Conservation (phyloP, 2,329 filamentous ascomycete species). For the Aspergillus jensenii region DNA sequence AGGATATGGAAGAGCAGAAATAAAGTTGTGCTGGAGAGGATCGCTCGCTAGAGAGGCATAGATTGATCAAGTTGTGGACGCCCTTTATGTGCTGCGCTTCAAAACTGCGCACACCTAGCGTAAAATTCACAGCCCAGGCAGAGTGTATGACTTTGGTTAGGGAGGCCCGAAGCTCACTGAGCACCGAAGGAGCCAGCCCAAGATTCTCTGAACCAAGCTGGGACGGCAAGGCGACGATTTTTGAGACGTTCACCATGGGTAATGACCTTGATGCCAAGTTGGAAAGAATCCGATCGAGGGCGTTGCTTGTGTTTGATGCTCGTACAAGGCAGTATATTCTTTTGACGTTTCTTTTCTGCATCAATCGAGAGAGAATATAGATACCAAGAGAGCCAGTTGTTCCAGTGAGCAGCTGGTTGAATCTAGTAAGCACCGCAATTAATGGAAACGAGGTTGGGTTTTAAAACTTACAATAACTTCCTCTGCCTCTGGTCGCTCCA, state of each 20-base stretch:
- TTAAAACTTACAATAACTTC: constrained; percentile 19
- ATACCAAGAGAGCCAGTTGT: constrained; percentile 66
- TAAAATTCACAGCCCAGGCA: constrained; percentile 67
- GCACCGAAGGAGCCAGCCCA: not conserved
- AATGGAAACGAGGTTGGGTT: not conserved
- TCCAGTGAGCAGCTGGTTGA: constrained; percentile 55
- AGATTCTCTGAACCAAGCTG: constrained; percentile 5
- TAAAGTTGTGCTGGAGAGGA: constrained; percentile 42
- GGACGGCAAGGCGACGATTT: constrained; percentile 7
- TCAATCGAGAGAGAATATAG: constrained; percentile 54
- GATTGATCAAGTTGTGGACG: constrained; percentile 46
- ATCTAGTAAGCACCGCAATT: not conserved
- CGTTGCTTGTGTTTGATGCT: not conserved
- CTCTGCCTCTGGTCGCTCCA: constrained; percentile 25
- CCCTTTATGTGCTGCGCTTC: constrained; percentile 54
- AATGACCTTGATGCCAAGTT: constrained; percentile 6
- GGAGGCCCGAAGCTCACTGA: constrained; percentile 40
- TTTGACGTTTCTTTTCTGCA: constrained; percentile 4
- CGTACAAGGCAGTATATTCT: constrained; percentile 12
- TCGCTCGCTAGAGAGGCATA: constrained; percentile 36
- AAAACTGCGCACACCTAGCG: constrained; percentile 57
- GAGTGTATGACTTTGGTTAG: constrained; percentile 59
- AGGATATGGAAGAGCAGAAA: constrained; percentile 54
- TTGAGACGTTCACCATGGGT: constrained; percentile 8
- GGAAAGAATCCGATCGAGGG: constrained; percentile 10